phyloP scores from a whole-genome alignment of 139 green algal species.

The Volvox africanus region DNA sequence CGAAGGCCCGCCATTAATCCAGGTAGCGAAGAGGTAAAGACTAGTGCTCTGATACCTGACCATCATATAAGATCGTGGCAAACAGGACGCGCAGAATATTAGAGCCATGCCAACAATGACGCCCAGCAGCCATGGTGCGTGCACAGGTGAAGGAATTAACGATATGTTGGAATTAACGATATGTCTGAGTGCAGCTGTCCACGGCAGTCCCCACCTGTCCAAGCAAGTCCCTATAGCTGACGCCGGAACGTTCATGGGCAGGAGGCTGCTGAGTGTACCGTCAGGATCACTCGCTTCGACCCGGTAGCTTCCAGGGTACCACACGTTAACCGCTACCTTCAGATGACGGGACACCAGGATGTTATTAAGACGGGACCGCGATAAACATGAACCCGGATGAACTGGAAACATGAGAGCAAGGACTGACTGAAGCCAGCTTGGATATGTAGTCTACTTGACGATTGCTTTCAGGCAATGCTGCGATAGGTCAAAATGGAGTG shows the following conservation, averaged over 20 bases:
- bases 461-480: too few species aligned
- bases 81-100: too few species aligned
- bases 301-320: slow-evolving; percentile 37
- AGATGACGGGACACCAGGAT: neutral
- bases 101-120: too few species aligned
- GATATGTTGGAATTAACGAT: neutral
- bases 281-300: slow-evolving; percentile 27
- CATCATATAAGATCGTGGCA: neutral
- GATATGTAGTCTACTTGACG: too few species aligned
- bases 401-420: too few species aligned
- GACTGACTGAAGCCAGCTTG: too few species aligned
- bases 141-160: neutral
- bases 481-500: too few species aligned
- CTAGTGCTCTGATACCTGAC: slow-evolving; percentile 52
- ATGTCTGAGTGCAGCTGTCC: neutral
- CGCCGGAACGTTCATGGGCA: slow-evolving; percentile 58
- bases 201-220: slow-evolving; percentile 17
- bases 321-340: slow-evolving; percentile 25
- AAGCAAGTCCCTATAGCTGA: neutral
- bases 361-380: too few species aligned
- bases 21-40: slow-evolving; percentile 45
- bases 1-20: slow-evolving; percentile 50
- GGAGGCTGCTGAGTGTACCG: slow-evolving; percentile 57
- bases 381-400: too few species aligned
- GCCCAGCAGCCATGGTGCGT: neutral